These are phyloP conservation scores for Alnus glutinosa DNA, from an alignment of 306 rosid genomes.

Conservation along the genomic window DNA sequence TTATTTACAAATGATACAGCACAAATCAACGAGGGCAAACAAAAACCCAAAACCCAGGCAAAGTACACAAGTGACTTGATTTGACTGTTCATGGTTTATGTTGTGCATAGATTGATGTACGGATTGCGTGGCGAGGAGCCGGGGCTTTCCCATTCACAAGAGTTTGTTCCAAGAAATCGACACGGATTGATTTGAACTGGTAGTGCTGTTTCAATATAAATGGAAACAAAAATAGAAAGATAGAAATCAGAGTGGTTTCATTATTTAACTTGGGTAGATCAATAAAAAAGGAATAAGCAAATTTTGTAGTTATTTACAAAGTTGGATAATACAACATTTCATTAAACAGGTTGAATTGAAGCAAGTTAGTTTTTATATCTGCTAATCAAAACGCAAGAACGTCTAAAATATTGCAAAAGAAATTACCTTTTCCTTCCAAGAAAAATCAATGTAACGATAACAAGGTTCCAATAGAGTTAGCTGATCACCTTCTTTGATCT, in stretches of 20 bases:
- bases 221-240: conserved; percentile 9
- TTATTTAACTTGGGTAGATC: not conserved
- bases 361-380: not conserved
- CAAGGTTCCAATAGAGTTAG: conserved; percentile 69
- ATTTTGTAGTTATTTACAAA: conserved; percentile 9
- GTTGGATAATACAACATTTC: conserved; percentile 5
- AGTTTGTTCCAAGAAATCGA: conserved; percentile 84
- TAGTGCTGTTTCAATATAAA: conserved; percentile 49
- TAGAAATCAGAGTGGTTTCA: conserved; percentile 24
- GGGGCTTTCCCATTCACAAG: conserved; percentile 83
- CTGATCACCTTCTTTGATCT: conserved; percentile 96
- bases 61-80: not conserved
- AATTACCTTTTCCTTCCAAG: conserved; percentile 81
- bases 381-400: conserved; percentile 10
- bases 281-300: conserved; percentile 1
- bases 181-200: conserved; percentile 76
- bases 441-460: conserved; percentile 48
- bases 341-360: not conserved
- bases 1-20: conserved; percentile 27
- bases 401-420: not conserved
- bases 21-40: not conserved
- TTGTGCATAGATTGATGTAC: conserved; percentile 68
- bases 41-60: conserved; percentile 18
- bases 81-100: conserved; percentile 59
- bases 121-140: conserved; percentile 63